A percentile compares a stretch with the other conserved stretches of the same genome.
Conservation (phyloP, 805 yeast species). For the Cyberlindnera petersonii region DNA sequence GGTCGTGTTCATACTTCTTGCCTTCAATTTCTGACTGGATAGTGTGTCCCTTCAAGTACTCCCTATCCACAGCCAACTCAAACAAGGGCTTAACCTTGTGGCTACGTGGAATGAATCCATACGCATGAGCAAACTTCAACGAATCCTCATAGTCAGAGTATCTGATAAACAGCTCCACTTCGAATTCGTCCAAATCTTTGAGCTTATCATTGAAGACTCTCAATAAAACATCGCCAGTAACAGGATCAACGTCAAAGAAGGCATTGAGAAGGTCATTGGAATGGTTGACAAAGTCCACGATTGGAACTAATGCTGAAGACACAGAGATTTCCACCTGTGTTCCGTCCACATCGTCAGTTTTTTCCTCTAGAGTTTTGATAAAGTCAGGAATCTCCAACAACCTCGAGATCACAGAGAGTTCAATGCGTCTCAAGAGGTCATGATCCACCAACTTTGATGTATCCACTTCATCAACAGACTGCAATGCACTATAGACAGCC, state of each 20-base stretch:
- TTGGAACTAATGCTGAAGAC: slow-evolving; percentile 58
- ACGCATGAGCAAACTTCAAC: slow-evolving; percentile 35
- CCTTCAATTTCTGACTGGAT: slow-evolving; percentile 13
- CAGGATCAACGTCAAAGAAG: slow-evolving; percentile 55
- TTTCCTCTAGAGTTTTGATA: not conserved
- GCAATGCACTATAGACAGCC: slow-evolving; percentile 19
- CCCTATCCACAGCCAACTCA: slow-evolving; percentile 34
- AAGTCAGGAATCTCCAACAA: slow-evolving; percentile 58
- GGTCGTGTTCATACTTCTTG: slow-evolving; percentile 12
- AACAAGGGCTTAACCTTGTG: slow-evolving; percentile 17
- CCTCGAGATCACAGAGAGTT: slow-evolving; percentile 53
- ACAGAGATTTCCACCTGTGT: slow-evolving; percentile 39
- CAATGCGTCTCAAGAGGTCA: slow-evolving; percentile 25
- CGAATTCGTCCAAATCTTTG: not conserved
- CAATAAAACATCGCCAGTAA: slow-evolving; percentile 41
- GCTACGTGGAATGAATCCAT: slow-evolving; percentile 44
- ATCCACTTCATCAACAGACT: slow-evolving; percentile 23
- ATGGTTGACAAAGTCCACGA: slow-evolving; percentile 68
- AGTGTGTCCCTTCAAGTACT: slow-evolving; percentile 12
- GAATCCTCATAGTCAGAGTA: slow-evolving; percentile 43
- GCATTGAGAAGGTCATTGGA: slow-evolving; percentile 43
- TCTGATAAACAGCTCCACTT: slow-evolving; percentile 40
- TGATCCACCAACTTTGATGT: slow-evolving; percentile 7
- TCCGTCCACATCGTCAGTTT: slow-evolving; percentile 5
- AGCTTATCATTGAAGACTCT: slow-evolving; percentile 21